These are phyloP conservation scores for Tausonia pullulans DNA, from an alignment of 1,284 basidiomycete species.

Conservation along the genomic window DNA sequence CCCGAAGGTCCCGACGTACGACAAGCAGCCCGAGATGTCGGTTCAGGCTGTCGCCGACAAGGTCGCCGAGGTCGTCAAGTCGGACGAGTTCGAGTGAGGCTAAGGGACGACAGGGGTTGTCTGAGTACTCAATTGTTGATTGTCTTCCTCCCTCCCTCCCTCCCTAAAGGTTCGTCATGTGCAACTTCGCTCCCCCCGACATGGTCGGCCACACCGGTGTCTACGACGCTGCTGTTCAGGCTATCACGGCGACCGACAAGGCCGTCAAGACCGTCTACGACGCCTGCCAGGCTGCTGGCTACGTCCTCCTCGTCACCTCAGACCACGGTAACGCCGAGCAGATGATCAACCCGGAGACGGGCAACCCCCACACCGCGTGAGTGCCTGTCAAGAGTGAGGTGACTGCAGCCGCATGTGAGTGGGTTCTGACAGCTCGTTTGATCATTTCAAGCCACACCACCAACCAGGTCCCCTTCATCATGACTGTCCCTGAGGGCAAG, in stretches of 20 bases:
- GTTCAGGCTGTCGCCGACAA: slow-evolving; percentile 75
- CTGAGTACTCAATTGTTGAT: too few relatives aligned
- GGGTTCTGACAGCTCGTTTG: slow-evolving; percentile 2
- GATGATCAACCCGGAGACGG: slow-evolving; percentile 73
- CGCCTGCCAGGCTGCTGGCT: slow-evolving; percentile 70
- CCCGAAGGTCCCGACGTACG: slow-evolving; percentile 81
- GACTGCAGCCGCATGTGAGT: slow-evolving; percentile 4
- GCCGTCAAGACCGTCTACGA: slow-evolving; percentile 76
- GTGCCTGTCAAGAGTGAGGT: too few relatives aligned
- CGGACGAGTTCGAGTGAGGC: slow-evolving; percentile 46
- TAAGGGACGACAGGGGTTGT: too few relatives aligned
- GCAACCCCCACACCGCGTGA: slow-evolving; percentile 64
- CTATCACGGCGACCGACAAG: slow-evolving; percentile 68
- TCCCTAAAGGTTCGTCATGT: slow-evolving; percentile 62
- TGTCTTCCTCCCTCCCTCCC: background rate
- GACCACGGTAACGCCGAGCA: slow-evolving; percentile 88
- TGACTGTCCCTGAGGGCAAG: slow-evolving; percentile 47
- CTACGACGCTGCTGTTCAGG: slow-evolving; percentile 75
- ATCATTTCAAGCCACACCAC: slow-evolving; percentile 28
- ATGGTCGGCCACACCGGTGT: slow-evolving; percentile 90
- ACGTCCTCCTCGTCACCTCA: slow-evolving; percentile 74
- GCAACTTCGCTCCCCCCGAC: slow-evolving; percentile 89
- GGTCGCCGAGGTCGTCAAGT: slow-evolving; percentile 68
- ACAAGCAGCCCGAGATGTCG: slow-evolving; percentile 75
- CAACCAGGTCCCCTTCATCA: slow-evolving; percentile 71